Evolutionary conservation across 1,284 basidiomycete genomes (phyloP).

Genomic region (Moesziomyces sp.): DNA sequence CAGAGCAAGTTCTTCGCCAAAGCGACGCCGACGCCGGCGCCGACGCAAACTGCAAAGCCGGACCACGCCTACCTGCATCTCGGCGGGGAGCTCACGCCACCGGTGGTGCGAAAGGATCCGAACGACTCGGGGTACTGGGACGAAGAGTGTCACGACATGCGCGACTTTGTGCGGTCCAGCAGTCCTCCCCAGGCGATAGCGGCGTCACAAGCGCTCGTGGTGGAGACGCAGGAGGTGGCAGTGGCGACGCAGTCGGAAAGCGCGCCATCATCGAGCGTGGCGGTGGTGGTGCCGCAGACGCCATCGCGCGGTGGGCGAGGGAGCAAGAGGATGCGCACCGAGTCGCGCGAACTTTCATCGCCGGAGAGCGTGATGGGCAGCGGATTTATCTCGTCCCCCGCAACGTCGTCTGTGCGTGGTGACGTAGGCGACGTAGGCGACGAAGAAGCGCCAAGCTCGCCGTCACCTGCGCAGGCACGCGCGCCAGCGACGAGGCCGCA

Average conservation of each 20-base stretch:
- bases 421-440: conserved; percentile 1
- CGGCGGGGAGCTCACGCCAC: conserved; percentile 31
- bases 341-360: conserved; percentile 12
- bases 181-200: conserved; percentile 14
- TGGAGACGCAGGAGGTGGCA: conserved; percentile 33
- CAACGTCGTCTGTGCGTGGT: conserved; percentile 25
- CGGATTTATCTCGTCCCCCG: conserved; percentile 47
- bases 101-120: conserved; percentile 12
- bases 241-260: conserved; percentile 17
- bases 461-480: conserved; percentile 1
- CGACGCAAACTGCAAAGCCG: conserved; percentile 4
- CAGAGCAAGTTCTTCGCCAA: conserved; percentile 38
- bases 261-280: conserved; percentile 6
- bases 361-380: conserved; percentile 26
- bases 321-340: conserved; percentile 23
- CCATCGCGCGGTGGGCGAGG: conserved; percentile 11
- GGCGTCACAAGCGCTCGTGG: conserved; percentile 29
- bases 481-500: background rate
- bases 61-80: conserved; percentile 39
- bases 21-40: background rate
- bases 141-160: conserved; percentile 41
- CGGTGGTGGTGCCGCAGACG: conserved; percentile 39
- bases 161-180: conserved; percentile 36
- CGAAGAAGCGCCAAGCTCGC: conserved; percentile 14
- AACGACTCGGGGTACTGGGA: conserved; percentile 44